phyloP scores from a whole-genome alignment of 495 filamentous ascomycete species.

The Talaromyces wortmannii region DNA sequence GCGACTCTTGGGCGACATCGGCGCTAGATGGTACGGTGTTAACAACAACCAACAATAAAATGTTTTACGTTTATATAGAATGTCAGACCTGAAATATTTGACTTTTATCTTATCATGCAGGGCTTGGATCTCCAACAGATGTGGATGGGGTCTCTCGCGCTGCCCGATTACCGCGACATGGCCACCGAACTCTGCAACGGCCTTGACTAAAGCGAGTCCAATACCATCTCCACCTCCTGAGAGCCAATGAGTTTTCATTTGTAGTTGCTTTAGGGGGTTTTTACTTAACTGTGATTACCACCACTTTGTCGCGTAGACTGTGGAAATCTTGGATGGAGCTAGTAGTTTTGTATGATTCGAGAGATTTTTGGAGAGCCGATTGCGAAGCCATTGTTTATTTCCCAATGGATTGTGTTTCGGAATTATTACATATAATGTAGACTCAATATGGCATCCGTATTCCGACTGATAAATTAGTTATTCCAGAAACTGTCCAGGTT shows the following conservation, averaged over 20 bases:
- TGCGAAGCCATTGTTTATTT: background rate
- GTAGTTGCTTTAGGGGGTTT: background rate
- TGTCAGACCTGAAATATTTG: background rate
- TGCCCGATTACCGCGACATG: background rate
- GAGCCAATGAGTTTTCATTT: background rate
- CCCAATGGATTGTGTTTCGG: background rate
- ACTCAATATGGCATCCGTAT: background rate
- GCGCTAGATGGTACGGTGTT: background rate
- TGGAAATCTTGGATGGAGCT: background rate
- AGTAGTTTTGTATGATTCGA: background rate
- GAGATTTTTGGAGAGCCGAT: background rate
- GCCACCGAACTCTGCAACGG: background rate
- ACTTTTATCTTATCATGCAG: background rate
- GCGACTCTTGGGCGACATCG: background rate
- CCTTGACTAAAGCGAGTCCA: background rate
- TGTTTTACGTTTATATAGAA: background rate
- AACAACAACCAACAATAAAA: background rate
- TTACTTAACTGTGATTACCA: background rate
- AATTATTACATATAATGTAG: background rate
- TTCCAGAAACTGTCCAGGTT: background rate
- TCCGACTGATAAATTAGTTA: background rate
- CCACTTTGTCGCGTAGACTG: background rate
- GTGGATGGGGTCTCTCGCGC: background rate
- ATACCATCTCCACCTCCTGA: background rate
- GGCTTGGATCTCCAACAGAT: background rate